These are phyloP conservation scores for Agrocybe pediades DNA, from an alignment of 768 basidiomycete species.

Conservation along the genomic window DNA sequence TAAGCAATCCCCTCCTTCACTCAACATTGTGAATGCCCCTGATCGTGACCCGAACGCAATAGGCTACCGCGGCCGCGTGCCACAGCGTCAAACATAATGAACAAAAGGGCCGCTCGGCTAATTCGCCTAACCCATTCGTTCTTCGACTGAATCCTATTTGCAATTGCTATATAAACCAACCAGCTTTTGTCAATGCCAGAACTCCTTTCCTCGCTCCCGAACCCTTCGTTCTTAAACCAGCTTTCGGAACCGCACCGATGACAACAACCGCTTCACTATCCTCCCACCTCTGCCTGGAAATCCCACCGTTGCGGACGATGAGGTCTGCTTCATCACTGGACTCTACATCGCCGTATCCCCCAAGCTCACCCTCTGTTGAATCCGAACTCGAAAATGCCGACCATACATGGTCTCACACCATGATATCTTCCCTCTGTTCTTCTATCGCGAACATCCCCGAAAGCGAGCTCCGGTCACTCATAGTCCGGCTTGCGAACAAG, in stretches of 20 bases:
- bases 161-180: not conserved
- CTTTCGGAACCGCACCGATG: not conserved
- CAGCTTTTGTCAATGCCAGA: not conserved
- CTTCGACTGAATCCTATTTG: not conserved
- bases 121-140: not conserved
- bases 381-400: constrained; percentile 19
- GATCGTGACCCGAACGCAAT: not conserved
- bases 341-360: constrained; percentile 25
- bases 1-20: constrained; percentile 2
- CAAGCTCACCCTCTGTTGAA: constrained; percentile 26
- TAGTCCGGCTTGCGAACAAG: constrained; percentile 37
- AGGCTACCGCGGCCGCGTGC: not conserved
- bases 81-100: constrained; percentile 3
- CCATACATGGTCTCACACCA: constrained; percentile 5
- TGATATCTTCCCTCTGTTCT: constrained; percentile 24
- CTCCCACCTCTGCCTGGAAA: not conserved
- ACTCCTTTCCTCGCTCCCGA: not conserved
- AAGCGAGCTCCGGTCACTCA: constrained; percentile 37
- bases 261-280: not conserved
- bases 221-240: not conserved
- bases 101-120: not conserved
- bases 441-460: constrained; percentile 40
- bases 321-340: constrained; percentile 18
- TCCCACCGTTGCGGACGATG: not conserved
- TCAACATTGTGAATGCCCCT: no score